Evolutionary conservation across 257 asterid genomes (phyloP), one percentile per base, ranked within the genome.

Genomic region (Catharanthus roseus): DNA sequence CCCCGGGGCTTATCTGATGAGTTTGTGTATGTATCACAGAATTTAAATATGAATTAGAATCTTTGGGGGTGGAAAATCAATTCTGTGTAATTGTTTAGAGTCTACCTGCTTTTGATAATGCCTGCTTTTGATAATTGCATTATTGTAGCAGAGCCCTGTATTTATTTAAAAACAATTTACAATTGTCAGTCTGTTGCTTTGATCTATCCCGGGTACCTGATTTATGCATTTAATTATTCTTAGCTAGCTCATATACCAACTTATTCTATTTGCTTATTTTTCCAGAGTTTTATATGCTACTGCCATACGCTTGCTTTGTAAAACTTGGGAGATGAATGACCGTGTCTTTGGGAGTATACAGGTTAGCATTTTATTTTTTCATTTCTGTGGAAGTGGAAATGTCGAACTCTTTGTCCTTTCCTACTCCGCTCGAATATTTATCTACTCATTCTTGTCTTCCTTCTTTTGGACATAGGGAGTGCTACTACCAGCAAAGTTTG

Each of bases 291-390:
- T 89, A 73, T 86, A 84, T 82, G 91, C 95, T 71, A 87, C 96
- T 71, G 97, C 96, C 16, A 82, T 82, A 72, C 99, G 99, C 78
- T 79, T 91, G 83, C 76, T 91, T 73, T 89, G 95, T 83, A 95
- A 89, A 86, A 83, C 99, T 18, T 95, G 99, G 99, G 99, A 85
- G 86, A 85, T 81, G 80, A 95, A 85, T 70, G 99, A 85, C 74
- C 97, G 96, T 58, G 87, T 85, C 84, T 95, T 89, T 82, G 91
- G 85, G 75, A 89, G 85, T 83, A 85, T 95, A 85, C 97, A 88
- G 95, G 99, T 84, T 82, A 83, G 87, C n/a, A 23, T 44, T 44
- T 67, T 45, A 44, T 56, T n/a, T n/a, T 78, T 47, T 54, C 16
- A 36, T 38, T 42, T 26, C 5, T 26, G 50, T 61, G 38, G 65